Evolutionary conservation across 2,329 filamentous ascomycete genomes (phyloP).

Genomic region (Pestalotiopsis fici): DNA sequence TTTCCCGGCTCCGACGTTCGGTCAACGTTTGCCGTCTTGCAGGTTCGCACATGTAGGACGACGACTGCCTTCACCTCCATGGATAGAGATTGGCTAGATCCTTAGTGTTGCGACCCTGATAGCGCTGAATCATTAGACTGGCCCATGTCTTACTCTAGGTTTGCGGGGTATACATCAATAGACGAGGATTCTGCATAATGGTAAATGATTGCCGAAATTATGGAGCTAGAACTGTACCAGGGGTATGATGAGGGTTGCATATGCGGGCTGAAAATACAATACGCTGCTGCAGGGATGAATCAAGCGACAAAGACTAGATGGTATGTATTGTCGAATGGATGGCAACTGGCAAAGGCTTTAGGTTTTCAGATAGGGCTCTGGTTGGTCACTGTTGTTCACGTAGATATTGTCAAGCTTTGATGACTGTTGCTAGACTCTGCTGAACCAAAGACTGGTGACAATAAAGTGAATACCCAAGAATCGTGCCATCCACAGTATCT

Average conservation of each 20-base stretch:
- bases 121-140: background rate
- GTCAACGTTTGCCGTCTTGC: constrained; percentile 13
- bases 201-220: background rate
- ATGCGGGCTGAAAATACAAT: no score
- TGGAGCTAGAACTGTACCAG: background rate
- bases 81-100: background rate
- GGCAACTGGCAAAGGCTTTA: no score
- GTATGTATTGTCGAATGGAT: no score
- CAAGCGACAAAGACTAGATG: no score
- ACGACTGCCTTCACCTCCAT: background rate
- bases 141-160: background rate
- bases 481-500: no score
- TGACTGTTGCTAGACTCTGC: no score
- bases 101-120: background rate
- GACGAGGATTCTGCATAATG: background rate
- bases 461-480: no score
- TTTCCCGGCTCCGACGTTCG: background rate
- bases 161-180: background rate
- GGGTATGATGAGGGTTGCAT: background rate
- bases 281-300: no score
- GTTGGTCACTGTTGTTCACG: no score
- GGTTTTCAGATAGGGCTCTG: no score
- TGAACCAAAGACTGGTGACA: background rate
- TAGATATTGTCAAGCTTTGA: no score
- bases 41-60: background rate